Evolutionary conservation across 2,329 filamentous ascomycete genomes (phyloP), one percentile per base, ranked within the genome.

Genomic region (Biscogniauxia marginata): DNA sequence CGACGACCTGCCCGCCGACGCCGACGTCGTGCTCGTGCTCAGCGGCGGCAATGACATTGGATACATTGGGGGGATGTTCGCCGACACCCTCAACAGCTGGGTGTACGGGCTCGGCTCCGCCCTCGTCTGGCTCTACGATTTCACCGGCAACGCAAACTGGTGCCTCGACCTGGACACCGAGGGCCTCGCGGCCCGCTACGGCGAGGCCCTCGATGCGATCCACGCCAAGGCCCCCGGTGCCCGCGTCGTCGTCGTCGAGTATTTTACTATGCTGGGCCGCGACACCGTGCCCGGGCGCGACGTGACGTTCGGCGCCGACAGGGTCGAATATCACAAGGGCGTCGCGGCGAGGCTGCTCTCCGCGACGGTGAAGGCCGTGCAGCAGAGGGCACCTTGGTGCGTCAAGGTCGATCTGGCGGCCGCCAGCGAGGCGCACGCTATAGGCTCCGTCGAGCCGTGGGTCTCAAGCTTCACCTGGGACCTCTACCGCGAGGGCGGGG

Each of bases 191-290:
- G 48, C 47, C 7, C 58, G 65, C 23, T 70, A 68, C 54, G 69
- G 60, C 4, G 54, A 52, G 51, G 63, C 68, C 19, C 59, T 68
- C 13, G 59, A 67, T 46, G 62, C 59, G 6, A 57, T 67, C 34
- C 59, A 68, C 50, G 59, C 53, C 63, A 71, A 76, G 34, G 77
- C 77, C 9, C 78, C 79, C 7, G 4, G 68, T 58, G 57, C 78
- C 68, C 22, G 71, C 66, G 61, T 79, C 71, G 59, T 81, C 66
- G 62, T 80, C 70, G 65, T 76, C 45, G 73, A 75, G 57, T 70
- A 72, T 50, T 64, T 71, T 57, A 67, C 68, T 21, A 69, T 75
- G 34, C 67, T 71, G 16, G 71, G 69, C 9, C 50, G 59, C 11
- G 60, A 70, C 51, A 62, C 63, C 25, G 58, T 54, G 45, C 57